Evolutionary conservation across 495 filamentous ascomycete species (phyloP).

Genomic region (Daldinia concentrica): DNA sequence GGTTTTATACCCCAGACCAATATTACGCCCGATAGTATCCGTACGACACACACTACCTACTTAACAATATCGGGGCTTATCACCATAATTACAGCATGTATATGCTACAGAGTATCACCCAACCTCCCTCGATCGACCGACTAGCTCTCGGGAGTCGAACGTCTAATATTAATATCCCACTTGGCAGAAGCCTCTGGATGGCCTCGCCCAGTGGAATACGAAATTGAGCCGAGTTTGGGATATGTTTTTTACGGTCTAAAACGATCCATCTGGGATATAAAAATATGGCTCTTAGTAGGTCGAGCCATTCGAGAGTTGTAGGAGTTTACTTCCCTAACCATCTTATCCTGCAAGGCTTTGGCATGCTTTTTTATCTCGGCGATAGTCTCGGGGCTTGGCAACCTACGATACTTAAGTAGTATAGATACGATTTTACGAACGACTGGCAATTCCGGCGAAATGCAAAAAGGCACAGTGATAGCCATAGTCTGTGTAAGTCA

Average conservation of each 20-base stretch:
- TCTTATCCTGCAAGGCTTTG: background rate
- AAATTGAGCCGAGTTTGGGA: background rate
- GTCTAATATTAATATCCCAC: background rate
- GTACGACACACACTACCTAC: background rate
- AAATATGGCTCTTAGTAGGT: slow-evolving; percentile 16
- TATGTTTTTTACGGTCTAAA: background rate
- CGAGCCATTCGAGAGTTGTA: background rate
- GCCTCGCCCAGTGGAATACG: background rate
- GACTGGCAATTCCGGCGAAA: background rate
- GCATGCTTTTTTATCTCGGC: slow-evolving; percentile 2
- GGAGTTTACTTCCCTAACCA: background rate
- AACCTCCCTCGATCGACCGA: slow-evolving; percentile 20
- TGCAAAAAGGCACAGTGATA: background rate
- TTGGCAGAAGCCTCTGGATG: slow-evolving; percentile 9
- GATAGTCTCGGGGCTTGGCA: background rate
- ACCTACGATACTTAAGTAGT: background rate
- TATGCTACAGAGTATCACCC: background rate
- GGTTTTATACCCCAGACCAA: background rate
- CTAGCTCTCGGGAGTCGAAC: background rate
- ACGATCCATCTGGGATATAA: background rate
- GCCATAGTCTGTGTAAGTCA: background rate
- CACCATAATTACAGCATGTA: background rate
- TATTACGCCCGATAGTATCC: background rate
- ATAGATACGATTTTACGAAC: background rate
- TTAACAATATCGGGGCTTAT: background rate